Base-by-base conservation (phyloP, 495 filamentous ascomycete genomes). In the Aspergillus funiculosus region DNA sequence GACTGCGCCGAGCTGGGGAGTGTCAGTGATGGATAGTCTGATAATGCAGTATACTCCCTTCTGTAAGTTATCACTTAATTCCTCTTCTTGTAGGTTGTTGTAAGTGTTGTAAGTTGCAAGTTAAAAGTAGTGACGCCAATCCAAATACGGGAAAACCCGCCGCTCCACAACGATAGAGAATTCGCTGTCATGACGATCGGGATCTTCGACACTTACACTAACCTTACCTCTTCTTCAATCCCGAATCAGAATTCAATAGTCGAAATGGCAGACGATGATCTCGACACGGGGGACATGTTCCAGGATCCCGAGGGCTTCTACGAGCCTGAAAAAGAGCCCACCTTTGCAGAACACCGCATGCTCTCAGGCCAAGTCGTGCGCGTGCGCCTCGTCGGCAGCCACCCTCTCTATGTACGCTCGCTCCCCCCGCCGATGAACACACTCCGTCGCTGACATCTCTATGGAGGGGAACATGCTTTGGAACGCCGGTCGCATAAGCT, bases 341-440 rank as follows among this genome's bases (percentile, higher is more conserved):
- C 85, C 8, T 78, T 73, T 43, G 78, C 81, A 43, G 72, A 77
- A 28, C 80, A 94, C 71, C 76, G 71, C 17, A 77, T 89, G 60
- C 69, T 78, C 29, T 81, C 75, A 6, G 85, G 84, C 24, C 65
- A 78, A 46, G 72, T 68, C 3, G 73, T 95, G 43, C 77, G 70
- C 46, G 76, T 97, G 48, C 80, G 83, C 54, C 79, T 97, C 5
- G 88, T 97, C 27, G 91, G 91, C 37, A 82, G 87, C 64, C 90
- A 85, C 72, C 87, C 91, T 7, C 75, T 94, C 17, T 95, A 94
- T 78, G 81, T 85, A 81, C 56, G 69, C 36, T 44, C 41, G 46
- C 26, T 17, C 44, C 17, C 40, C 30, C 36, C 19, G 24, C 25
- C 5, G 43, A 30, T 51, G 21, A 30, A 37, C 4, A 4, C 24